Conservation (phyloP, 1,284 basidiomycete genomes). For the Marasmius fiardii region DNA sequence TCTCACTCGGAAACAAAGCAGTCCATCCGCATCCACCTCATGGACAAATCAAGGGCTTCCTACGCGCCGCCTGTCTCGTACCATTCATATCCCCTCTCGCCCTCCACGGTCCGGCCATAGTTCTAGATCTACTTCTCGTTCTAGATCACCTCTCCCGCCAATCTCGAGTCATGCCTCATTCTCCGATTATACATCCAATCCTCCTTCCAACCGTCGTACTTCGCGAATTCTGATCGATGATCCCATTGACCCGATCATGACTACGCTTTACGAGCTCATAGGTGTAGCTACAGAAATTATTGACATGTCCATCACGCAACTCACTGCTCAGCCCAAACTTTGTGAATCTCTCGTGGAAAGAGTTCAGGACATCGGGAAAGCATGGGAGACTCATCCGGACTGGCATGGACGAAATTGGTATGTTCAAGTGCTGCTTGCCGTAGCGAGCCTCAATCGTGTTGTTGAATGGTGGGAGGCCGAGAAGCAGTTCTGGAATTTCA, state of each 20-base stretch:
- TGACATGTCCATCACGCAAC: conserved; percentile 84
- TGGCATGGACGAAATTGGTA: conserved; percentile 99
- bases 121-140: conserved; percentile 95
- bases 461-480: conserved; percentile 99
- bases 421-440: conserved; percentile 93
- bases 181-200: conserved; percentile 51
- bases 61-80: conserved; percentile 75
- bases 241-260: conserved; percentile 87
- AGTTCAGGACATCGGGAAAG: conserved; percentile 87
- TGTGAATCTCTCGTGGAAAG: conserved; percentile 88
- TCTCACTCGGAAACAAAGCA: conserved; percentile 60
- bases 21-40: conserved; percentile 41
- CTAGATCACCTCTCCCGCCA: conserved; percentile 91
- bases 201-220: conserved; percentile 61
- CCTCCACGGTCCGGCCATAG: conserved; percentile 72
- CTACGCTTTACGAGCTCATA: conserved; percentile 89
- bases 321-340: conserved; percentile 81
- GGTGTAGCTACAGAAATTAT: conserved; percentile 92
- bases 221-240: conserved; percentile 74
- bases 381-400: conserved; percentile 97
- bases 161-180: conserved; percentile 58
- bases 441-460: conserved; percentile 93
- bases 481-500: conserved; percentile 99
- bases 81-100: conserved; percentile 72
- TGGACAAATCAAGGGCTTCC: conserved; percentile 56